Evolutionary conservation across 148 eudicot species (phyloP), one percentile per base, ranked within the genome.

Genomic region (Silene latifolia): DNA sequence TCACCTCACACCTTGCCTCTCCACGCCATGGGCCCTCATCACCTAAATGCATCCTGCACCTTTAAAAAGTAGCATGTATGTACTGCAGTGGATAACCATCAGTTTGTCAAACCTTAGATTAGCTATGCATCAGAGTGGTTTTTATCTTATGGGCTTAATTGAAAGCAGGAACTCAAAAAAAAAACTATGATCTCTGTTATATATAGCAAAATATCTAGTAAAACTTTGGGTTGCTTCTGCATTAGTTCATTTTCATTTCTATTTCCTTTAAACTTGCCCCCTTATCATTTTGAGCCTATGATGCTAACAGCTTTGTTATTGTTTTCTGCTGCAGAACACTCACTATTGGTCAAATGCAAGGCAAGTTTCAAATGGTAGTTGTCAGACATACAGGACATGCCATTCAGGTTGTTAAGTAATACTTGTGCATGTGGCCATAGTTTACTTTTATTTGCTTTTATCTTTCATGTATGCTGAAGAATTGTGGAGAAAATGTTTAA

Each of bases 271-370:
- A 32, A 32, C 35, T 32, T 20, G 63, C 19, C 21, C 20, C 63
- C 23, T 19, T 59, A 53, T 74, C 14, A 53, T 19, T 61, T 13
- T 61, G 57, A 13, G 0, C 17, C 27, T 60, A 27, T 20, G 27
- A 19, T 59, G 8, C 2, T 64, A 32, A 8, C 12, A 5, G 1
- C 48, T 23, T 39, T 61, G 73, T 29, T 75, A 67, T 39, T 39
- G 44, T 85, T 20, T 39, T 56, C 44, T 82, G 72, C 79, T 67
- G 35, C 91, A 93, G 97, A 87, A 73, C 93, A 78, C 97, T 94
- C 64, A 94, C 98, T 71, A 94, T 94, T 12, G 97, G 98, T 84
- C 98, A 94, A 83, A 91, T 94, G 98, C 98, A 94, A 92, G 98
- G 98, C 42, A 94, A 94, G 84, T 94, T 88, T 78, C 97, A 94